Evolutionary conservation across 345 rosid genomes (phyloP), one percentile per base, ranked within the genome.

Genomic region (Melaleuca quinquenervia): DNA sequence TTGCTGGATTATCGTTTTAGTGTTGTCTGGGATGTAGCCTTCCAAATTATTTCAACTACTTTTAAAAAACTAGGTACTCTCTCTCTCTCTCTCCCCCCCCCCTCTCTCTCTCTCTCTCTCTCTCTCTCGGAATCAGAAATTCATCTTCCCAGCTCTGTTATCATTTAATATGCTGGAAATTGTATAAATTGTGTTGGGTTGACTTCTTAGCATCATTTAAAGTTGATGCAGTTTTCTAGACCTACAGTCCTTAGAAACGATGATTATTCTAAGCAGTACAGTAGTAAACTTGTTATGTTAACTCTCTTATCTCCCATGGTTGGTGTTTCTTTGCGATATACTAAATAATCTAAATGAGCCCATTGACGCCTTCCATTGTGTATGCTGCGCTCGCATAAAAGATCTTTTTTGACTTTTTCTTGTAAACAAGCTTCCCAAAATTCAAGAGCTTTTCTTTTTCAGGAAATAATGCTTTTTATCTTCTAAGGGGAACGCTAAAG

Each of bases 21-120:
- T 90, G 93, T 91, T 41, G 94, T 93, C 85, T 96, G 98, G 98
- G 95, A 97, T 88, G 86, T 94, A 95, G 92, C 92, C 36, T 94
- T 96, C 90, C 95, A 95, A 92, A 90, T 96, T 87, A 92, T 97
- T 84, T 92, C 99, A 5, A 90, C 93, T 2, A 91, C 94, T 94
- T 96, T 97, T 84, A 91, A 91, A 90, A 95, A 93, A 93, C 90
- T 96, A 91, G 99, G 99, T 95, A 92, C 15, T 87, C 60, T 20
- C 5, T 45, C 45, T 32, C 74, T 51, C 62, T 44, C 44, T 36
- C 62, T n/a, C n/a, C n/a, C n/a, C n/a, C n/a, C n/a, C n/a, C n/a
- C n/a, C n/a, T 70, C 82, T 50, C 60, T 52, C 24, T 76, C 26
- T 24, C 20, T 21, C 51, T 50, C 27, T 29, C 22, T 49, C 12